Evolutionary conservation across 2,329 filamentous ascomycete genomes (phyloP), one percentile per base, ranked within the genome.

Genomic region (Onygena corvina): DNA sequence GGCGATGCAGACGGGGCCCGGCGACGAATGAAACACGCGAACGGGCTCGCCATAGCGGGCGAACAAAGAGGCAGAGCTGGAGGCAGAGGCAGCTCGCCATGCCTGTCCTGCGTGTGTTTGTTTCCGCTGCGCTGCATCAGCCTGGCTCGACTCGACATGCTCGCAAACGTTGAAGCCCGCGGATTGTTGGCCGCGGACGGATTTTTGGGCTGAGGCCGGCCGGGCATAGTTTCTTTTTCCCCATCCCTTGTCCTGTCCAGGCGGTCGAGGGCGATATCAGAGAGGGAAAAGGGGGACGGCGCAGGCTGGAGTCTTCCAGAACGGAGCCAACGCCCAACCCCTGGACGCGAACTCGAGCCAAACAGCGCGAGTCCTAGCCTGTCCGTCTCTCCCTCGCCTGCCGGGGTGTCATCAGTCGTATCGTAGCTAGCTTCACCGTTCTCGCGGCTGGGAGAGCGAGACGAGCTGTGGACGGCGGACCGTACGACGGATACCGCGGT

Each of bases 1-100:
- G 38, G 16, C 38, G 38, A 25, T 42, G 38, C 38, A 42, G 38
- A 42, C 18, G 16, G n/a, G n/a, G n/a, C 18, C 8, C 35, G 4
- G 21, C 9, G n/a, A 40, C 38, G 38, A 42, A 42, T 42, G 38
- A 42, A 42, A 42, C 38, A 42, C n/a, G 38, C 38, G 38, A 27
- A 14, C 20, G 12, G 38, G 21, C 38, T 42, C 27, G 38, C 38
- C 38, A 14, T 42, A n/a, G 38, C n/a, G 38, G 20, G 36, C 11
- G 8, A 4, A 29, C n/a, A 11, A 27, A 12, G 38, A 40, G n/a
- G 12, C 8, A 11, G 27, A 29, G 27, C 11, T n/a, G 21, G 27
- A 21, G 21, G 14, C 12, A 42, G 38, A 20, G n/a, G 5, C 5
- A 42, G 23, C 21, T 42, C 38, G 38, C 23, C 38, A n/a, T n/a